These are phyloP conservation scores for Pseudogymnoascus sp. DNA, from an alignment of 2,329 filamentous ascomycete species.

Conservation along the genomic window DNA sequence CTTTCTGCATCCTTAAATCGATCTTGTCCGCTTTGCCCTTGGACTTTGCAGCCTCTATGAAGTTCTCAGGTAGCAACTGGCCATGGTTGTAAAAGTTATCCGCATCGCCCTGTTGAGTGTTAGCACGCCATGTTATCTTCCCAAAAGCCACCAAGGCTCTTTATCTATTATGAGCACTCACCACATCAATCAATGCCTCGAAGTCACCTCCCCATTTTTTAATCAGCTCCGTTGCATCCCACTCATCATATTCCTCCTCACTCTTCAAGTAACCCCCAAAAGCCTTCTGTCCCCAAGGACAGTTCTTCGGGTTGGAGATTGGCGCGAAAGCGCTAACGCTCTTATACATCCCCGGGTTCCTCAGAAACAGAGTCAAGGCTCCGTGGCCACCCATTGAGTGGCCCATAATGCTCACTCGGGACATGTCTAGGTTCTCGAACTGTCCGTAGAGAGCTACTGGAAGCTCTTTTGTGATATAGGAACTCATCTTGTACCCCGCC, in stretches of 20 bases:
- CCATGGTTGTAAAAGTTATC: conserved; percentile 96
- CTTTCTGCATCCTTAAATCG: conserved; percentile 74
- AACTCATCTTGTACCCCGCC: conserved; percentile 87
- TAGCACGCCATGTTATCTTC: neutral
- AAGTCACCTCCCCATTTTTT: conserved; percentile 66
- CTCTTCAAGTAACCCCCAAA: conserved; percentile 81
- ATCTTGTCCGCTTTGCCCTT: conserved; percentile 65
- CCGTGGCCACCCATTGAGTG: conserved; percentile 98
- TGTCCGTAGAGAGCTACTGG: conserved; percentile 66
- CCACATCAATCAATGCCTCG: conserved; percentile 80
- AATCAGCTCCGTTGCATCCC: conserved; percentile 88
- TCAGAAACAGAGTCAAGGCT: conserved; percentile 84
- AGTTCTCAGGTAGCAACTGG: conserved; percentile 90
- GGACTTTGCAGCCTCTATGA: conserved; percentile 71
- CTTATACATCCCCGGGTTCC: conserved; percentile 84
- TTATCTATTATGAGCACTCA: conserved; percentile 38
- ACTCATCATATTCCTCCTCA: conserved; percentile 71
- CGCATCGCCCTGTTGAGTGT: conserved; percentile 61
- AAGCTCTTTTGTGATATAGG: conserved; percentile 85
- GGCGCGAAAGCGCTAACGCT: conserved; percentile 87
- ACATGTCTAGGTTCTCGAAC: conserved; percentile 66
- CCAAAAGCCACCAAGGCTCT: neutral
- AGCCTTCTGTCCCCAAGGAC: conserved; percentile 93
- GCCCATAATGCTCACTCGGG: conserved; percentile 75
- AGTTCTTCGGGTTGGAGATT: conserved; percentile 77